phyloP scores from a whole-genome alignment of 495 filamentous ascomycete genomes.

The Penicillium bovifimosum region DNA sequence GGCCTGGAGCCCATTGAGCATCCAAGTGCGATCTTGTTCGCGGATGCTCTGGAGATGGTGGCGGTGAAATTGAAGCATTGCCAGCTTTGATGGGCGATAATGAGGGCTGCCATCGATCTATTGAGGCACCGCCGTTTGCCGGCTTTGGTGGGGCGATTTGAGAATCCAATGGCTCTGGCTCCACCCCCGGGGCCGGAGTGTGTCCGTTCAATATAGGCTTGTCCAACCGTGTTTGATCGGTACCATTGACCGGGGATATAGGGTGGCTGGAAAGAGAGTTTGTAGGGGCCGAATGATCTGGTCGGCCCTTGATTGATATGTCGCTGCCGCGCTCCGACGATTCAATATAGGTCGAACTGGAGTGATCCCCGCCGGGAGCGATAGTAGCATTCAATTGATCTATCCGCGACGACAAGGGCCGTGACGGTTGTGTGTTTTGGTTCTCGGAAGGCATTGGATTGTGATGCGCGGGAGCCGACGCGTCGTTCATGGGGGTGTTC shows the following conservation, averaged over 20 bases:
- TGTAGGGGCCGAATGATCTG: constrained; percentile 19
- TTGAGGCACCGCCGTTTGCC: constrained; percentile 6
- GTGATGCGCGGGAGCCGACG: constrained; percentile 8
- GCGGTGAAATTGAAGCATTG: constrained; percentile 11
- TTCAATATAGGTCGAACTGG: constrained; percentile 14
- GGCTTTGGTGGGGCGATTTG: constrained; percentile 6
- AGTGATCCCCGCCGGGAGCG: constrained; percentile 3
- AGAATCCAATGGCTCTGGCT: constrained; percentile 1
- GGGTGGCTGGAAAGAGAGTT: constrained; percentile 16
- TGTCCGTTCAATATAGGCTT: constrained; percentile 6
- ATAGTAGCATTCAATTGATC: constrained; percentile 17
- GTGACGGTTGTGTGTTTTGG: constrained; percentile 18
- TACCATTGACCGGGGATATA: constrained; percentile 13
- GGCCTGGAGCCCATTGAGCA: constrained; percentile 20
- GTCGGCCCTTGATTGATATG: constrained; percentile 17
- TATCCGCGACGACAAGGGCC: constrained; percentile 22
- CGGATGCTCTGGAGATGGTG: constrained; percentile 5
- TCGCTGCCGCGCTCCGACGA: constrained; percentile 25
- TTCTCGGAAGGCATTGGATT: constrained; percentile 3
- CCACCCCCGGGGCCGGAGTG: constrained; percentile 5
- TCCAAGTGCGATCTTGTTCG: constrained; percentile 9
- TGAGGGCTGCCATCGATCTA: constrained; percentile 7
- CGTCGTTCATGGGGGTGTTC: constrained; percentile 12
- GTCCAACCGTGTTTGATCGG: constrained; percentile 7
- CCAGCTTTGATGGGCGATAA: constrained; percentile 7